Evolutionary conservation across 208 protist genomes (phyloP), one percentile per base, ranked within the genome.

Genomic region (Leishmania braziliensis): DNA sequence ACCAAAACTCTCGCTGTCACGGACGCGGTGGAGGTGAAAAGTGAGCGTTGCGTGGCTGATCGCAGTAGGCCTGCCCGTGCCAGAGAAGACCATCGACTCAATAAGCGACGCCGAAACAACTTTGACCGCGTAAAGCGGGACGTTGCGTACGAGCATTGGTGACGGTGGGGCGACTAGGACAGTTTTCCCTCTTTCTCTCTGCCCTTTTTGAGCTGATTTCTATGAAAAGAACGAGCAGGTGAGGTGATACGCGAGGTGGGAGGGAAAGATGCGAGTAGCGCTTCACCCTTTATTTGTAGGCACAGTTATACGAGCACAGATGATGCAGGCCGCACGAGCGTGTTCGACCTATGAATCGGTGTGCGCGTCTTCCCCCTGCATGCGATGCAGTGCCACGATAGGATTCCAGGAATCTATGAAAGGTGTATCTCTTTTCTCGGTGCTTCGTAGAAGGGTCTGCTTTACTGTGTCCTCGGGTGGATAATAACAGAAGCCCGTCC

Each of bases 1-100:
- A 46, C 75, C 72, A 60, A 78, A 86, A 20, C 46, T 20, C 50
- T 82, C 74, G 12, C 14, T 58, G 5, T n/a, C 8, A 36, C 9
- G 36, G 50, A 65, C 10, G n/a, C 83, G 83, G 43, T 81, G 83
- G 56, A 86, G 60, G 26, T 79, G 72, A 39, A 83, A 72, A 33
- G 63, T 73, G 69, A 86, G 78, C 3, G 73, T 77, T 18, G 68
- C 51, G 33, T 63, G 39, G 60, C 76, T 46, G 20, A 0, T 10
- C 1, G 29, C 6, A 18, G 54, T 58, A 53, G 73, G 20, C 3
- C 1, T 0, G 3, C 18, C 51, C 36, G 2, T 78, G 50, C 23
- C 76, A 20, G 56, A 26, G 20, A 53, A 39, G 3, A 53, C 26
- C 48, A 76, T 54, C 29, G 71, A 72, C 66, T 86, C 82, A 0